A percentile compares a stretch with the other conserved stretches of the same genome.
phyloP scores from a whole-genome alignment of 2,329 filamentous ascomycete species.

The Paecilomyces fulvus region DNA sequence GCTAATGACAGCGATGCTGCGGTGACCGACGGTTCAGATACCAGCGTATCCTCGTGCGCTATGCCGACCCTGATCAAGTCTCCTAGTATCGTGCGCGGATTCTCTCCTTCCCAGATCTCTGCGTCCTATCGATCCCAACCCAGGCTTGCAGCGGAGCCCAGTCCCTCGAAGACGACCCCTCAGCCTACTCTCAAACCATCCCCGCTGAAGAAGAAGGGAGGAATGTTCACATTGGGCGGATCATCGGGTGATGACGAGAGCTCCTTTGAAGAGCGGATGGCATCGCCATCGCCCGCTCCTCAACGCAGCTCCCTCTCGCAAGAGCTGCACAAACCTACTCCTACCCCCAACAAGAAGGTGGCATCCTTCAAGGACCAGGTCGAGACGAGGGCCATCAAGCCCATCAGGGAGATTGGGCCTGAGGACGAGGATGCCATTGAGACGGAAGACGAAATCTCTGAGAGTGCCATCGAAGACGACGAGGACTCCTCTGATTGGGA shows the following conservation, averaged over 20 bases:
- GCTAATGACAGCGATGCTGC: conserved; percentile 38
- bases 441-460: conserved; percentile 61
- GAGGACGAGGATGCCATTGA: conserved; percentile 53
- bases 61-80: conserved; percentile 42
- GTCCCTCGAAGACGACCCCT: conserved; percentile 52
- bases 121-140: conserved; percentile 58
- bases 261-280: conserved; percentile 59
- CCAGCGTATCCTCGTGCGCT: conserved; percentile 50
- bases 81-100: conserved; percentile 73
- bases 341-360: conserved; percentile 56
- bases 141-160: conserved; percentile 42
- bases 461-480: conserved; percentile 71
- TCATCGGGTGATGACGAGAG: conserved; percentile 80
- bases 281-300: conserved; percentile 38
- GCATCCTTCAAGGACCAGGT: conserved; percentile 75
- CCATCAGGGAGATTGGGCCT: conserved; percentile 48
- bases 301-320: conserved; percentile 49
- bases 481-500: conserved; percentile 55
- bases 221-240: conserved; percentile 64
- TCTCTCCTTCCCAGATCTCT: conserved; percentile 67
- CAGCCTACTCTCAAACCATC: conserved; percentile 44
- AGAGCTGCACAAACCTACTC: conserved; percentile 39
- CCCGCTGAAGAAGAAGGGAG: conserved; percentile 56
- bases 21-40: conserved; percentile 46
- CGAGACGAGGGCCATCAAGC: conserved; percentile 56